Evolutionary conservation across 345 rosid species (phyloP).

Genomic region (Raphanus raphanistrum): DNA sequence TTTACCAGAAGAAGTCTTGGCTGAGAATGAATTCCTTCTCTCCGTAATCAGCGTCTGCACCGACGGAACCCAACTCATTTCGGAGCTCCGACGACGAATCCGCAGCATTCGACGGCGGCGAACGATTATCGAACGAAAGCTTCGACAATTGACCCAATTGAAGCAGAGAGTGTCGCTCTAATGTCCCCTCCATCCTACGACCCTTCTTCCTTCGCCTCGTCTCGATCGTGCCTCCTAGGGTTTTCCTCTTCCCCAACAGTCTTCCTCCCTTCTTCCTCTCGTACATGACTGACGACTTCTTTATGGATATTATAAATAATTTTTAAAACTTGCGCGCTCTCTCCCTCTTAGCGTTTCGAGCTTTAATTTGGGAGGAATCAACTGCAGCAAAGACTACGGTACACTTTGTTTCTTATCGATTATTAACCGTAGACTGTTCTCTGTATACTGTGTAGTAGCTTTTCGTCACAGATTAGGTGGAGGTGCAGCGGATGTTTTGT

Average conservation of each 20-base stretch:
- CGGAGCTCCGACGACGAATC: conserved; percentile 33
- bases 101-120: conserved; percentile 37
- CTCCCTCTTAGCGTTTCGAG: not conserved
- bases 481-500: conserved; percentile 1
- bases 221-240: conserved; percentile 42
- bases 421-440: conserved; percentile 15
- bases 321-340: conserved; percentile 44
- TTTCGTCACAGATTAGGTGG: not conserved
- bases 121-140: conserved; percentile 37
- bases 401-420: not conserved
- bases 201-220: conserved; percentile 32
- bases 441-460: not conserved
- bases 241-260: conserved; percentile 46
- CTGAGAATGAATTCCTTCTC: conserved; percentile 85
- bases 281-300: conserved; percentile 14
- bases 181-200: conserved; percentile 52
- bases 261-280: conserved; percentile 35
- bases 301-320: conserved; percentile 5
- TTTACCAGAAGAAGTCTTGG: conserved; percentile 94
- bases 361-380: conserved; percentile 3
- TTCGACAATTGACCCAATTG: conserved; percentile 43
- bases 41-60: conserved; percentile 45
- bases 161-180: conserved; percentile 46
- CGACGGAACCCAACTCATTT: conserved; percentile 33
- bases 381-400: not conserved